phyloP scores from a whole-genome alignment of 176 grass and related monocot species.

The Tuctoria greenei region DNA sequence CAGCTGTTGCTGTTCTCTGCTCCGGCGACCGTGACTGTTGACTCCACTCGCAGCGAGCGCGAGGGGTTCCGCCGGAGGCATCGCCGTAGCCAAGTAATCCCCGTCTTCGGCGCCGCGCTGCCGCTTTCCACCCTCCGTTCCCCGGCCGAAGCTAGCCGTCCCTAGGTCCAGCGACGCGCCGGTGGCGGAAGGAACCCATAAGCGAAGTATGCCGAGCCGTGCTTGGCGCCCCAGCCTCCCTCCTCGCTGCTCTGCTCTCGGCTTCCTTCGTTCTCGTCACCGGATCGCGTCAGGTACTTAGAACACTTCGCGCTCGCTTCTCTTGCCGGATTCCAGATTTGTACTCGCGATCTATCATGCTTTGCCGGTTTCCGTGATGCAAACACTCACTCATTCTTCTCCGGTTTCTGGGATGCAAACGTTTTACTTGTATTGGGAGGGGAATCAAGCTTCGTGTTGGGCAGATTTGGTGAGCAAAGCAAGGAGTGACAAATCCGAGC shows the following conservation, averaged over 20 bases:
- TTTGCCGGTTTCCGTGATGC: background rate
- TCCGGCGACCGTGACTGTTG: background rate
- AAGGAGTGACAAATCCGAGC: background rate
- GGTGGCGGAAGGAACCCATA: background rate
- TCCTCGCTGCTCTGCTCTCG: slow-evolving; percentile 8
- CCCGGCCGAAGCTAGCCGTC: background rate
- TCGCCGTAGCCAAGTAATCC: background rate
- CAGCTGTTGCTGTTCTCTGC: background rate
- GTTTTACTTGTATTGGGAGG: background rate
- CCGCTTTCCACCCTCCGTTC: background rate
- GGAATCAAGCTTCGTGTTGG: slow-evolving; percentile 1
- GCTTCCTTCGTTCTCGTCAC: slow-evolving; percentile 18
- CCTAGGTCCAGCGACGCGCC: background rate
- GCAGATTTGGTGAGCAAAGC: background rate
- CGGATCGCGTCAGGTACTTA: slow-evolving; percentile 37
- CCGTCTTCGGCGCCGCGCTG: background rate
- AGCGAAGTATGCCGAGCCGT: slow-evolving; percentile 32
- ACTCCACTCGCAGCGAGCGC: background rate
- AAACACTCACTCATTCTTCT: background rate
- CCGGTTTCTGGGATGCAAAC: background rate
- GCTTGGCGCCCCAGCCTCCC: background rate
- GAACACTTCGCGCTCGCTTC: background rate
- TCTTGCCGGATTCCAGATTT: slow-evolving; percentile 12
- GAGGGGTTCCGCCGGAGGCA: background rate
- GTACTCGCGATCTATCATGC: slow-evolving; percentile 1